Conservation (phyloP, 129 eudicot genomes). For the Sambucus nigra region DNA sequence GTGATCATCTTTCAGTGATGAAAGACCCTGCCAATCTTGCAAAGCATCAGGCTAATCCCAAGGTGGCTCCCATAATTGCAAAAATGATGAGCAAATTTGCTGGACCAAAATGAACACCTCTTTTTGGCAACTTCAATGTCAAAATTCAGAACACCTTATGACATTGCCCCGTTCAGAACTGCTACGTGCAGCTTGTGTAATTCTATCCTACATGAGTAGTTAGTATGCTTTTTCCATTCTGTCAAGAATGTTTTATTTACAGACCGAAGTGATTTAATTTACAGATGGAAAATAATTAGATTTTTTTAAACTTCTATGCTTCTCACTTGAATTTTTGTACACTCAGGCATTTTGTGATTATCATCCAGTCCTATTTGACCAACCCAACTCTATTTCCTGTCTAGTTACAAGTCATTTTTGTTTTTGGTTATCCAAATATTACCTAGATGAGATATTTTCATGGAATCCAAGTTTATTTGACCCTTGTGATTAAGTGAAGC, state of each 20-base stretch:
- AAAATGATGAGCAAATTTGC: slow-evolving; percentile 95
- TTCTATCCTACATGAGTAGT: no score
- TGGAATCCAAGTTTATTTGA: no score
- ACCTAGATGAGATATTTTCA: no score
- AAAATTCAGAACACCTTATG: not conserved
- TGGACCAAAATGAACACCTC: slow-evolving; percentile 46
- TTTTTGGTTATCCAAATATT: no score
- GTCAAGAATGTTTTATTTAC: not conserved
- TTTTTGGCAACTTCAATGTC: not conserved
- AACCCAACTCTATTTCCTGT: no score
- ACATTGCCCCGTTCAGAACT: not conserved
- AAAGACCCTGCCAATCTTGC: slow-evolving; percentile 94
- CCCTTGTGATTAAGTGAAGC: no score
- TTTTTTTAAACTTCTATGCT: no score
- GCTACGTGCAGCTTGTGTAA: not conserved
- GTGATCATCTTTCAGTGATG: slow-evolving; percentile 55
- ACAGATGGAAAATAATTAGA: not conserved
- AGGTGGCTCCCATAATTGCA: slow-evolving; percentile 91
- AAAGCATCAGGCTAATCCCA: slow-evolving; percentile 92
- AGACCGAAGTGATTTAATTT: not conserved
- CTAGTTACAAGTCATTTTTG: no score
- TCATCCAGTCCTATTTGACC: no score
- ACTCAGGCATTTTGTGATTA: no score
- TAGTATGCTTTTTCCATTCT: no score
- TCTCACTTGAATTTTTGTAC: no score